A percentile compares a stretch with the other conserved stretches of the same genome.
Evolutionary conservation across 164 flowering plant genomes (phyloP).

Genomic region (Tetracentron sinense): DNA sequence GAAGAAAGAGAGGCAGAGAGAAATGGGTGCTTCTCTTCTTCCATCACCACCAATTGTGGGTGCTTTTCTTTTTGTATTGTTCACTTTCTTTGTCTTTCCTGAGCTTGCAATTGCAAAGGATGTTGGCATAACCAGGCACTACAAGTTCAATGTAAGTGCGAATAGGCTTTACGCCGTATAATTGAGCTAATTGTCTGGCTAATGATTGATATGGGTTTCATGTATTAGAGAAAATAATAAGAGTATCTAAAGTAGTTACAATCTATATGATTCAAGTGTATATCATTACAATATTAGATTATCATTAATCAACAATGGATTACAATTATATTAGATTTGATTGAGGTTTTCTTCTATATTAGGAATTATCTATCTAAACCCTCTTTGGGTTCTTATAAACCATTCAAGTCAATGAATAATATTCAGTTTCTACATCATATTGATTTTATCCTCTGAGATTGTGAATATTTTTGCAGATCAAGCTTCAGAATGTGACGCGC

Average conservation of each 20-base stretch:
- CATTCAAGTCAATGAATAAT: neutral
- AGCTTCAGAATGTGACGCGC: constrained; percentile 49
- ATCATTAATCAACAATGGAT: no score
- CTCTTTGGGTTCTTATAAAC: neutral
- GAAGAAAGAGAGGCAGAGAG: neutral
- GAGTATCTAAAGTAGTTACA: no score
- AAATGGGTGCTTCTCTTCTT: constrained; percentile 21
- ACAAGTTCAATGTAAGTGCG: constrained; percentile 37
- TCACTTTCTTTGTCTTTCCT: constrained; percentile 16
- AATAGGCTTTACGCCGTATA: no score
- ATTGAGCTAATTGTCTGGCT: no score
- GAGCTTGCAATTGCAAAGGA: constrained; percentile 12
- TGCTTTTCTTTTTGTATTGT: constrained; percentile 14
- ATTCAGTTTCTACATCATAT: neutral
- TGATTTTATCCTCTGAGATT: neutral
- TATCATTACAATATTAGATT: no score
- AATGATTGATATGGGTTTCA: neutral
- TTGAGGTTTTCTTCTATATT: no score
- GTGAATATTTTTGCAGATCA: constrained; percentile 34
- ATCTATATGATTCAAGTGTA: no score
- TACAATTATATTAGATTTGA: neutral
- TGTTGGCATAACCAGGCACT: constrained; percentile 36
- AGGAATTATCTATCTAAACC: no score
- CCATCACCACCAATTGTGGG: constrained; percentile 8
- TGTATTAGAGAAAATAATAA: neutral